Evolutionary conservation across 805 yeast genomes (phyloP).

Genomic region (Metschnikowia peoriensis): DNA sequence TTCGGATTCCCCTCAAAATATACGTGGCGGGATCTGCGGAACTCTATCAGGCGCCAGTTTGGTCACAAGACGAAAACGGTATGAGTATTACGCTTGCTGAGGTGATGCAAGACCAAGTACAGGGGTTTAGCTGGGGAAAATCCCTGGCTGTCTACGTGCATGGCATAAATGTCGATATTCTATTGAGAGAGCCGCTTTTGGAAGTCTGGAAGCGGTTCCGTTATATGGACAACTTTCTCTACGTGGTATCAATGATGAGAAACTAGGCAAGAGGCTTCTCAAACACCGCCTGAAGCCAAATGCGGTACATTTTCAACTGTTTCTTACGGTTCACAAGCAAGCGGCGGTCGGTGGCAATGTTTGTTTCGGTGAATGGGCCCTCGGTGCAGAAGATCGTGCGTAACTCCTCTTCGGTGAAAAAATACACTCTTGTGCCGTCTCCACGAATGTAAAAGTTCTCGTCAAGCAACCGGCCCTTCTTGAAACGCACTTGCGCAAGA

Average conservation of each 20-base stretch:
- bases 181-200: conserved; percentile 19
- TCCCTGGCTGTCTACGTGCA: conserved; percentile 26
- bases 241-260: conserved; percentile 22
- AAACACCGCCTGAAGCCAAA: conserved; percentile 95
- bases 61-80: conserved; percentile 12
- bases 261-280: conserved; percentile 7
- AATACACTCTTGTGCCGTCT: conserved; percentile 96
- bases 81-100: conserved; percentile 13
- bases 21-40: conserved; percentile 39
- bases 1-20: conserved; percentile 49
- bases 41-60: conserved; percentile 32
- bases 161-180: conserved; percentile 26
- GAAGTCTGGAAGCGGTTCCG: conserved; percentile 35
- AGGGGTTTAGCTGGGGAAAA: conserved; percentile 3
- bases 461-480: conserved; percentile 79
- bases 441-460: conserved; percentile 96
- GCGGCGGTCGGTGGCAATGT: conserved; percentile 87
- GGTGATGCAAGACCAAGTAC: conserved; percentile 15
- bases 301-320: conserved; percentile 91
- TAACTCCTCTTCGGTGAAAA: conserved; percentile 92
- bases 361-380: conserved; percentile 60
- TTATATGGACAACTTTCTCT: conserved; percentile 38
- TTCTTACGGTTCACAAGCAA: conserved; percentile 89
- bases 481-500: conserved; percentile 91
- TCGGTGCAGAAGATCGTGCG: conserved; percentile 57